phyloP scores from a whole-genome alignment of 345 rosid species.

The Citrus unshiu region DNA sequence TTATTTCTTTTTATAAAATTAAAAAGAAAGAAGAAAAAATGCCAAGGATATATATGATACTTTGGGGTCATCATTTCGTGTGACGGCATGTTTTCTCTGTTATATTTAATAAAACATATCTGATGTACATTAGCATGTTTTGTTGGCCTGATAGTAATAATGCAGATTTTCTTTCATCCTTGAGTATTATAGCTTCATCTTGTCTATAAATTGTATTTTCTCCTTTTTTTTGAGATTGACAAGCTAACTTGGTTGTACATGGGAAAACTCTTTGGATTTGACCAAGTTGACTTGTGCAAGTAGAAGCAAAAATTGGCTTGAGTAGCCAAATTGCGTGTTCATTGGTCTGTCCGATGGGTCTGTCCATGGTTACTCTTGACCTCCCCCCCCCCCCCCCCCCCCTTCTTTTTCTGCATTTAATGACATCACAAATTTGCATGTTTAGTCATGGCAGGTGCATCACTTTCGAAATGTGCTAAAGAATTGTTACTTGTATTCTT shows the following conservation, averaged over 20 bases:
- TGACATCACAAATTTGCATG: neutral
- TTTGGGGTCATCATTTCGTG: neutral
- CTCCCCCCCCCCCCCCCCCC: no score
- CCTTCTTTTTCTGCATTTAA: neutral
- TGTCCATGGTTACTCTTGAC: neutral
- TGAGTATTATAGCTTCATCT: neutral
- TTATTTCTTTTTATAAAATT: neutral
- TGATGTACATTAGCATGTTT: neutral
- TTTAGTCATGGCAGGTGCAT: neutral
- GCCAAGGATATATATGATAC: neutral
- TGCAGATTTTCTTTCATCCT: neutral
- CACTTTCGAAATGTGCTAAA: neutral
- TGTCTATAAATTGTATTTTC: neutral
- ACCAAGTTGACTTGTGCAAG: neutral
- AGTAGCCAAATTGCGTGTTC: neutral
- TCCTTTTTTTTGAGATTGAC: neutral
- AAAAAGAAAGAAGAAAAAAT: neutral
- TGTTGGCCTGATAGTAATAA: neutral
- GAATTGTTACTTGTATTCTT: neutral
- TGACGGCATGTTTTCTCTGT: neutral
- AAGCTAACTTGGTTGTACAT: neutral
- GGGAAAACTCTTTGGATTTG: neutral
- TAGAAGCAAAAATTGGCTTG: neutral
- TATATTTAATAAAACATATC: no score
- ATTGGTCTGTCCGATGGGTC: neutral